A percentile compares a stretch with the other conserved stretches of the same genome.
Evolutionary conservation across 73 alveolate species (phyloP).

Genomic region (Stentor roeselii): DNA sequence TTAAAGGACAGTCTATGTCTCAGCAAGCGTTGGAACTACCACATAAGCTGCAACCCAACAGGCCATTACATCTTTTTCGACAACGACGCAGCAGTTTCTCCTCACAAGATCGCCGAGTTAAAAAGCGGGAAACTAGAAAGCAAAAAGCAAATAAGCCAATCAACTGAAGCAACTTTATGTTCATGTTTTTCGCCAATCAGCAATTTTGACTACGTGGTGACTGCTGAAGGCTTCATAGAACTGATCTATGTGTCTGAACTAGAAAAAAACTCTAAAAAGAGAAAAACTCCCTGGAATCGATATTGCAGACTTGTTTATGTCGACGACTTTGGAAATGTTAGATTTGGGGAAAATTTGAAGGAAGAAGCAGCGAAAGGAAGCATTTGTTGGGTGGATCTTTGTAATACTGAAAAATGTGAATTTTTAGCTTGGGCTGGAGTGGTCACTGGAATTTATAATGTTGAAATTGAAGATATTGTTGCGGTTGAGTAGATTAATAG

Average conservation of each 20-base stretch:
- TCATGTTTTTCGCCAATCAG: slow-evolving; percentile 11
- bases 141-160: neutral
- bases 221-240: slow-evolving; percentile 21
- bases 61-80: slow-evolving; percentile 1
- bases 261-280: slow-evolving; percentile 11
- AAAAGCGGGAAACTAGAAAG: slow-evolving; percentile 4
- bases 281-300: neutral
- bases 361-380: too few relatives aligned
- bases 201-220: neutral
- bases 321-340: too few relatives aligned
- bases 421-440: too few relatives aligned
- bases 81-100: slow-evolving; percentile 2
- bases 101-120: slow-evolving; percentile 10
- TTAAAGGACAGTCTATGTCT: neutral
- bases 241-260: slow-evolving; percentile 10
- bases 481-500: too few relatives aligned
- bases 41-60: neutral
- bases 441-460: too few relatives aligned
- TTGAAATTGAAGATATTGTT: too few relatives aligned
- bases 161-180: slow-evolving; percentile 15
- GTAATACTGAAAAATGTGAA: too few relatives aligned
- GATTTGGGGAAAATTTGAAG: too few relatives aligned
- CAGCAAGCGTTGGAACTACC: slow-evolving; percentile 16
- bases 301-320: neutral
- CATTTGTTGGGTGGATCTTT: too few relatives aligned